Base-by-base conservation (phyloP, 1,139 yeast genomes). In the Suhomyces coccinellae region DNA sequence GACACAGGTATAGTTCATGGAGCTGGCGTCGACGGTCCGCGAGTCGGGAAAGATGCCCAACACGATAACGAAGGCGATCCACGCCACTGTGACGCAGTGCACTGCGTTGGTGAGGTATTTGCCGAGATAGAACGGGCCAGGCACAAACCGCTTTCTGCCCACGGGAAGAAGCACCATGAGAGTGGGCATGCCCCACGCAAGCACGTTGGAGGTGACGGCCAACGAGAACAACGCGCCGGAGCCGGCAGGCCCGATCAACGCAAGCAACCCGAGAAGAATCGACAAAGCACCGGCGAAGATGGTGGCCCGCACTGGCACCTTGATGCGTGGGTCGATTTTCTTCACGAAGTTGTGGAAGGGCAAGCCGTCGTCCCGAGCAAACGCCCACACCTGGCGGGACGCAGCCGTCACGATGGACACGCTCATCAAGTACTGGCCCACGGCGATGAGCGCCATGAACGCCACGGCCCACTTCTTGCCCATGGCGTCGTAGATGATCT, bases 401-500 rank as follows among this genome's bases (percentile, higher is more conserved):
- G 75, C 70, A 6, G 81, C 81, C 16, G 77, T 72, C 35, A 75
- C 61, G 27, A 78, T 71, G 1, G 83, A 77, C 13, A 80, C 71
- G 5, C 88, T 89, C 88, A 85, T 85, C 42, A 82, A 60, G 63
- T 77, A 82, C 61, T 82, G 87, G 42, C 85, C 83, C 52, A 73
- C 64, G 2, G 84, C 80, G 55, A 80, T 79, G 39, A 82, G 59
- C 1, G 79, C 58, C 84, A 82, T 80, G 44, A 84, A 78, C 0
- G 82, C 84, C 56, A 80, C 73, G 2, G 89, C 83, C 88, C 90
- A 85, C 40, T 73, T 69, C 57, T 80, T 80, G 33, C 93, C 93
- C 46, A 85, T 68, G 1, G 83, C 75, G 59, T 85, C 84, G 56
- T 69, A 75, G 48, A 83, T 71, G 43, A 85, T 73, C 63, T 83